Conservation (phyloP, 2,329 filamentous ascomycete genomes). For the Fusarium veterinarium region DNA sequence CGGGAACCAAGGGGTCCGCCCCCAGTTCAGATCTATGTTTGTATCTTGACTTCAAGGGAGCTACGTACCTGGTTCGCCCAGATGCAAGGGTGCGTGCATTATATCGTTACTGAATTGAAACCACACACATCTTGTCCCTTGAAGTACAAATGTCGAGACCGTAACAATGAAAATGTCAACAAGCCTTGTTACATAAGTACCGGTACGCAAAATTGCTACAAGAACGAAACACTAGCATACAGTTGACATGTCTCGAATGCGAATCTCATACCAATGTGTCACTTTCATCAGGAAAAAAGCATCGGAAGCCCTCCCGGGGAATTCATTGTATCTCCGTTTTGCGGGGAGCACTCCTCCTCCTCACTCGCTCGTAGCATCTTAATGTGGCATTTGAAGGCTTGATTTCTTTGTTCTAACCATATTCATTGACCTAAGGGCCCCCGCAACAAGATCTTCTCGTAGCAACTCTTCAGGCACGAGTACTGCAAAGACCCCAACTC, state of each 20-base stretch:
- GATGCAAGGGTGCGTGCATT: not conserved
- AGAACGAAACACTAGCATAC: not conserved
- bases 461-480: constrained; percentile 26
- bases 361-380: constrained; percentile 22
- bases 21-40: constrained; percentile 32
- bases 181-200: not conserved
- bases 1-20: constrained; percentile 33
- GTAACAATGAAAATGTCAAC: not conserved
- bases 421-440: constrained; percentile 40
- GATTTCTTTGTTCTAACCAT: constrained; percentile 33
- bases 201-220: not conserved
- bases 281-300: not conserved
- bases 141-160: not conserved
- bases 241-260: not conserved
- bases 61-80: not conserved
- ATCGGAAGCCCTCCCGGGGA: constrained; percentile 18
- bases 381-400: constrained; percentile 13
- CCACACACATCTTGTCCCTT: not conserved
- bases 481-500: constrained; percentile 37
- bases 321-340: constrained; percentile 31
- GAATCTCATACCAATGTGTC: not conserved
- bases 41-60: constrained; percentile 17
- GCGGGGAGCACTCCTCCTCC: constrained; percentile 30
- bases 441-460: constrained; percentile 27
- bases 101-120: constrained; percentile 1